Percentiles rank a stretch among this genome's conserved stretches.
Evolutionary conservation across 345 rosid genomes (phyloP).

Genomic region (Carallia brachiata): DNA sequence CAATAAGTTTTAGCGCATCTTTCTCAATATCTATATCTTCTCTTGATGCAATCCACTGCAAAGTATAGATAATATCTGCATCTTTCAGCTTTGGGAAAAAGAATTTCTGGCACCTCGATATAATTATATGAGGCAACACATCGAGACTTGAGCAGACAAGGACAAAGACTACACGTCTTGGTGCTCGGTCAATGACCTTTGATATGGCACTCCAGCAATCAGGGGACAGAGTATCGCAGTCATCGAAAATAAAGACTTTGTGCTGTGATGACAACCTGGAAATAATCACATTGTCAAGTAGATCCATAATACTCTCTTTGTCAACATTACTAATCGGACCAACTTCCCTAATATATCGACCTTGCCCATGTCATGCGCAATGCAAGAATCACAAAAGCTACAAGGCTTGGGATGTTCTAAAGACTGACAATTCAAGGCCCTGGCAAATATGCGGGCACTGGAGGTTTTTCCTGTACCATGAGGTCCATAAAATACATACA

Average conservation of each 20-base stretch:
- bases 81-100: conserved; percentile 93
- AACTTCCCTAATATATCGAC: conserved; percentile 62
- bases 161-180: conserved; percentile 72
- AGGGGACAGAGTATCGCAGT: conserved; percentile 70
- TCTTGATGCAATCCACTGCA: conserved; percentile 72
- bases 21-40: conserved; percentile 71
- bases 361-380: conserved; percentile 70
- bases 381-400: conserved; percentile 72
- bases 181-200: conserved; percentile 77
- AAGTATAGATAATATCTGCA: conserved; percentile 68
- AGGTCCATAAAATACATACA: conserved; percentile 92
- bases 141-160: conserved; percentile 89
- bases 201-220: conserved; percentile 84
- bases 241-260: conserved; percentile 74
- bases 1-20: conserved; percentile 85
- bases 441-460: conserved; percentile 83
- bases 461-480: conserved; percentile 98
- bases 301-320: conserved; percentile 63
- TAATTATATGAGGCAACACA: conserved; percentile 81
- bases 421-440: conserved; percentile 89
- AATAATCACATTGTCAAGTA: conserved; percentile 59
- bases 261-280: conserved; percentile 56
- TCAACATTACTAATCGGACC: conserved; percentile 79
- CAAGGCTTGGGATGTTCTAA: conserved; percentile 74
- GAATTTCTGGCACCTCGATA: conserved; percentile 95